phyloP scores from a whole-genome alignment of 371 early-diverging fungal species.

The Rhizomucor pusillus region DNA sequence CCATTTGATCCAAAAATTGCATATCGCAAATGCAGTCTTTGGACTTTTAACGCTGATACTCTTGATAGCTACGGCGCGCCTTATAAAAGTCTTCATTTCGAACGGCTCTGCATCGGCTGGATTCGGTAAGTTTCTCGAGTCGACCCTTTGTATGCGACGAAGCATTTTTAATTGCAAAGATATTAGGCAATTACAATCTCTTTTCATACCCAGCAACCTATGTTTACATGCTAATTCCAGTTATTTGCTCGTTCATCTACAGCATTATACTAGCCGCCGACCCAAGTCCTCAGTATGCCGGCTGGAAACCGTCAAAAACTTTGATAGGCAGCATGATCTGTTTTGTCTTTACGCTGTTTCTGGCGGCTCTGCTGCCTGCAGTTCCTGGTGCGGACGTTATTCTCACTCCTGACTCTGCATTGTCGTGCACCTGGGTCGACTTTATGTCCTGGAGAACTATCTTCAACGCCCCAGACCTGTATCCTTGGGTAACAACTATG shows the following conservation, averaged over 20 bases:
- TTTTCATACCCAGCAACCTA: slow-evolving; percentile 43
- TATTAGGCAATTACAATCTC: slow-evolving; percentile 30
- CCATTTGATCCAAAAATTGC: slow-evolving; percentile 17
- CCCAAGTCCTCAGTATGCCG: slow-evolving; percentile 28
- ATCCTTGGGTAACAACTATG: slow-evolving; percentile 40
- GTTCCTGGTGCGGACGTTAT: slow-evolving; percentile 38
- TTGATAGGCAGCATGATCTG: slow-evolving; percentile 21
- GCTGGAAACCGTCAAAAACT: slow-evolving; percentile 42
- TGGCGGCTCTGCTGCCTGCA: slow-evolving; percentile 28
- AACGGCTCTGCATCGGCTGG: slow-evolving; percentile 29
- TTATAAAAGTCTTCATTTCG: slow-evolving; percentile 26
- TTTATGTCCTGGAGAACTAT: slow-evolving; percentile 40
- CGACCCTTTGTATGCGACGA: not conserved
- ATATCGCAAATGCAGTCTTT: slow-evolving; percentile 11
- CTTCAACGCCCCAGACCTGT: slow-evolving; percentile 26
- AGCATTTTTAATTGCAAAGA: not conserved
- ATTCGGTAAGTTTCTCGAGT: slow-evolving; percentile 26
- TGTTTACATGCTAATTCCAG: slow-evolving; percentile 44
- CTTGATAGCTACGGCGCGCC: slow-evolving; percentile 20
- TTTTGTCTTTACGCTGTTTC: slow-evolving; percentile 19
- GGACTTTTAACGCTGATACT: slow-evolving; percentile 12
- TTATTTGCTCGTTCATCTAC: slow-evolving; percentile 24
- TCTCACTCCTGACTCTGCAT: slow-evolving; percentile 26
- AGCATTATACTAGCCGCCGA: slow-evolving; percentile 33
- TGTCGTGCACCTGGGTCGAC: slow-evolving; percentile 34